Base-by-base conservation (phyloP, 108 stramenopile genomes). In the Parietichytrium sp. region DNA sequence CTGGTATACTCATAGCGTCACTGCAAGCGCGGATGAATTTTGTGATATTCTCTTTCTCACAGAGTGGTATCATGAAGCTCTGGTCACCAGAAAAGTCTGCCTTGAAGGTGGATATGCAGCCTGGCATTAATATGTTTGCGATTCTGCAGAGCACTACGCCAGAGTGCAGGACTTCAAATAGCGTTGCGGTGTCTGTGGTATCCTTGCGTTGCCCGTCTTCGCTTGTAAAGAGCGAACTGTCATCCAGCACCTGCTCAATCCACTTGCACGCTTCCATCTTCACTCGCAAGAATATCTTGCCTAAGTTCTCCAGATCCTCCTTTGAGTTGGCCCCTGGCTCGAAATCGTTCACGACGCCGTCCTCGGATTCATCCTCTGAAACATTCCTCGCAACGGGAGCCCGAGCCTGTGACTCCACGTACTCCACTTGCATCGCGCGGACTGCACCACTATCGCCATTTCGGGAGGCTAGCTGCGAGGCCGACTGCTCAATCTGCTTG, bases 1-100 rank as follows among this genome's bases (percentile, higher is more conserved):
- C 61, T 6, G 61, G 61, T 45, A 72, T 72, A 42, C 61, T 72
- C 61, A 72, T 72, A n/a, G 61, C 61, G 33, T 72, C 61, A 42
- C 45, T 33, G 42, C 61, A 72, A 15, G 61, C 61, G 38, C 61
- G 61, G 20, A 72, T 72, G 1, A 72, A 72, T 25, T 72, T 72
- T 72, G 36, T 72, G 3, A 72, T 72, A 27, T 72, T 72, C 20
- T 72, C 61, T 6, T 42, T 33, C 20, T 72, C 61, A 3, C 61
- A 45, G n/a, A 72, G 20, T 6, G 61, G 61, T 42, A 45, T 23
- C 61, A 33, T 72, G 61, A 45, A 72, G 23, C 38, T 23, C 20
- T 33, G 3, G 10, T 72, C 61, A 10, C 20, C 45, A 10, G 15
- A 25, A 42, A 72, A 72, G 45, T 72, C 61, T 10, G 38, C 16